Evolutionary conservation across 495 filamentous ascomycete genomes (phyloP).

Genomic region (Hypoxylon intermedium): DNA sequence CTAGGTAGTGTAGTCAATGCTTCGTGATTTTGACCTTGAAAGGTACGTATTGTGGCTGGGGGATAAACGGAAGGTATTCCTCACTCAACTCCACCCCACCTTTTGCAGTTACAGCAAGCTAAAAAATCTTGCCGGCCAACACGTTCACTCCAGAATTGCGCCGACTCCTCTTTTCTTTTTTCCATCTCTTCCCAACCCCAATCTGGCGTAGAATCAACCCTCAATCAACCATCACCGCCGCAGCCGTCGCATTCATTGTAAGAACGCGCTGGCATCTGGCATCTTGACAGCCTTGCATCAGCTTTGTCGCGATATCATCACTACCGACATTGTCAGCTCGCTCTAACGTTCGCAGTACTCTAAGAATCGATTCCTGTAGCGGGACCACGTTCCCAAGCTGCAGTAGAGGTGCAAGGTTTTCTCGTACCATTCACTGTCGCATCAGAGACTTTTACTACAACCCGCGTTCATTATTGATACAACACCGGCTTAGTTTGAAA

Average conservation of each 20-base stretch:
- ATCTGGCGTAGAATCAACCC: constrained; percentile 17
- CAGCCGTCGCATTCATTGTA: constrained; percentile 13
- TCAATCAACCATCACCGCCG: constrained; percentile 4
- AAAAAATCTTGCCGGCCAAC: constrained; percentile 27
- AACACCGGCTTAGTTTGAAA: constrained; percentile 22
- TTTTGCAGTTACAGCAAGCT: constrained; percentile 37
- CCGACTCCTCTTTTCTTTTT: constrained; percentile 6
- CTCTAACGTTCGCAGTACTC: constrained; percentile 7
- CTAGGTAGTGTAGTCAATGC: too few relatives aligned
- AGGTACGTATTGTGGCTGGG: constrained; percentile 14
- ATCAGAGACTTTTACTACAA: constrained; percentile 23
- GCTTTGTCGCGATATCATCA: constrained; percentile 8
- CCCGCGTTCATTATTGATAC: constrained; percentile 13
- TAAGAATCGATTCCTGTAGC: constrained; percentile 14
- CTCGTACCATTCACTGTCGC: constrained; percentile 19
- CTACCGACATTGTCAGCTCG: constrained; percentile 7
- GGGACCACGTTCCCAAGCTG: constrained; percentile 15
- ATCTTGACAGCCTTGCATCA: constrained; percentile 16
- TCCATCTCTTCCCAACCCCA: constrained; percentile 2
- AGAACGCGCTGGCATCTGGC: constrained; percentile 3
- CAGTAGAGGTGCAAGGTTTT: constrained; percentile 32
- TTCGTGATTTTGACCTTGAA: too few relatives aligned
- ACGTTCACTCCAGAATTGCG: constrained; percentile 15
- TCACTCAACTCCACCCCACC: constrained; percentile 25
- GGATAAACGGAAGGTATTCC: neutral